Conservation (phyloP, 768 basidiomycete genomes). For the Rhizopogon vulgaris region DNA sequence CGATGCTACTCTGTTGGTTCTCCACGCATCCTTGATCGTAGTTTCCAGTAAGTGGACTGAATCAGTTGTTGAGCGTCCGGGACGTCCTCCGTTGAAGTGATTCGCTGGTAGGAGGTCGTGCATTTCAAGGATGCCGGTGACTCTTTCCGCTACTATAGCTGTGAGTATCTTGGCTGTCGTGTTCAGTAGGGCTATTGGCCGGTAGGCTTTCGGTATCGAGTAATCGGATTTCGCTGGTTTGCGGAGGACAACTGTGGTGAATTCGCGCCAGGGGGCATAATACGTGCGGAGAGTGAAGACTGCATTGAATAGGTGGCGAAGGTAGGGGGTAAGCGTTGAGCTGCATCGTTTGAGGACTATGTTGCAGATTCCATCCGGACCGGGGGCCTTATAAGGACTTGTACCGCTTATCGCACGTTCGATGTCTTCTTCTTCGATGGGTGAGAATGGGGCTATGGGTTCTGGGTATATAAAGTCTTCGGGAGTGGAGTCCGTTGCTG, state of each 20-base stretch:
- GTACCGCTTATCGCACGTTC: no score
- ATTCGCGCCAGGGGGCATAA: slow-evolving; percentile 18
- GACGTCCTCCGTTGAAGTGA: slow-evolving; percentile 30
- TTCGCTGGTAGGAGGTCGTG: slow-evolving; percentile 25
- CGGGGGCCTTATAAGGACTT: slow-evolving; percentile 13
- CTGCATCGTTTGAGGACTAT: slow-evolving; percentile 9
- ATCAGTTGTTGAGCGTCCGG: slow-evolving; percentile 19
- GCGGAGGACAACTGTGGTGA: slow-evolving; percentile 25
- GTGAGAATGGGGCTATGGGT: no score
- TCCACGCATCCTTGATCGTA: slow-evolving; percentile 34
- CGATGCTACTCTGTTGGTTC: slow-evolving; percentile 25
- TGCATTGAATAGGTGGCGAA: slow-evolving; percentile 9
- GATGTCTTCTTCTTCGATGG: no score
- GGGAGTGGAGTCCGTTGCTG: no score
- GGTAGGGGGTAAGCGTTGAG: slow-evolving; percentile 5
- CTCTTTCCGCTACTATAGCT: slow-evolving; percentile 20
- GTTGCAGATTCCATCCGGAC: slow-evolving; percentile 21
- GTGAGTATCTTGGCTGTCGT: slow-evolving; percentile 29
- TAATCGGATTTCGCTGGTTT: slow-evolving; percentile 36
- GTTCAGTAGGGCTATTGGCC: slow-evolving; percentile 29
- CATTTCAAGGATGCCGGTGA: slow-evolving; percentile 25
- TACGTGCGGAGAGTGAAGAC: slow-evolving; percentile 6
- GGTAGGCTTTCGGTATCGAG: slow-evolving; percentile 27
- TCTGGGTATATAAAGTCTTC: no score
- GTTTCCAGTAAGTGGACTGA: slow-evolving; percentile 26